phyloP scores from a whole-genome alignment of 148 eudicot genomes.

The Cornus kousa region DNA sequence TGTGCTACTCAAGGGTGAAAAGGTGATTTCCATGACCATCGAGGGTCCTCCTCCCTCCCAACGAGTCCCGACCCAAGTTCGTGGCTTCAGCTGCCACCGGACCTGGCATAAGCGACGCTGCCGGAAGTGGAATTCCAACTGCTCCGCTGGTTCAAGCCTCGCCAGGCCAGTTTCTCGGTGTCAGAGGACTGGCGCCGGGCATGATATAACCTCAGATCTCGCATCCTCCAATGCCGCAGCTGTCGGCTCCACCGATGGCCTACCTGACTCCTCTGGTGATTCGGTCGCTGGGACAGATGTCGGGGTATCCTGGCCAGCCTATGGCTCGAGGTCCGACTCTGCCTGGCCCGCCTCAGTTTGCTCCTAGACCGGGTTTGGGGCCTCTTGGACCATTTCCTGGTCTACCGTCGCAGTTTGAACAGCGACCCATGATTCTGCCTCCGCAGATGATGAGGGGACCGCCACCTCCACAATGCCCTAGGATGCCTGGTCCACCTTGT shows the following conservation, averaged over 20 bases:
- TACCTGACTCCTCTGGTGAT: constrained; percentile 55
- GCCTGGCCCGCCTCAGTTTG: constrained; percentile 39
- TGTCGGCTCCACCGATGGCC: constrained; percentile 36
- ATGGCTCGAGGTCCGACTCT: constrained; percentile 41
- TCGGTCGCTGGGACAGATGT: constrained; percentile 62
- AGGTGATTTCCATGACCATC: constrained; percentile 90
- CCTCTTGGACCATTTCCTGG: constrained; percentile 27
- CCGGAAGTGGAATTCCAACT: constrained; percentile 73
- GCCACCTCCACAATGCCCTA: constrained; percentile 44
- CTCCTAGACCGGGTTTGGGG: constrained; percentile 39
- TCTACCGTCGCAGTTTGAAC: constrained; percentile 58
- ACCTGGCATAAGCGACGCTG: constrained; percentile 74
- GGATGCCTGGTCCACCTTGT: constrained; percentile 52
- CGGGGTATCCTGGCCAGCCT: constrained; percentile 31
- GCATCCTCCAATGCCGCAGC: constrained; percentile 57
- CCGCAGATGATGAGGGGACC: constrained; percentile 47
- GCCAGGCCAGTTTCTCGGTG: constrained; percentile 87
- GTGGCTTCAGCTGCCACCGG: constrained; percentile 52
- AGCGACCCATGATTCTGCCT: constrained; percentile 57
- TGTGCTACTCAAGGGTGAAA: constrained; percentile 82
- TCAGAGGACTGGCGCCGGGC: constrained; percentile 86
- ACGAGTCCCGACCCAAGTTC: constrained; percentile 65
- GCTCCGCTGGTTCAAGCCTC: constrained; percentile 58
- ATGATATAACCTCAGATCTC: constrained; percentile 99
- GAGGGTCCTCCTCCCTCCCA: constrained; percentile 98